phyloP scores from a whole-genome alignment of 768 basidiomycete genomes.

The Phanerodontia chrysosporium region DNA sequence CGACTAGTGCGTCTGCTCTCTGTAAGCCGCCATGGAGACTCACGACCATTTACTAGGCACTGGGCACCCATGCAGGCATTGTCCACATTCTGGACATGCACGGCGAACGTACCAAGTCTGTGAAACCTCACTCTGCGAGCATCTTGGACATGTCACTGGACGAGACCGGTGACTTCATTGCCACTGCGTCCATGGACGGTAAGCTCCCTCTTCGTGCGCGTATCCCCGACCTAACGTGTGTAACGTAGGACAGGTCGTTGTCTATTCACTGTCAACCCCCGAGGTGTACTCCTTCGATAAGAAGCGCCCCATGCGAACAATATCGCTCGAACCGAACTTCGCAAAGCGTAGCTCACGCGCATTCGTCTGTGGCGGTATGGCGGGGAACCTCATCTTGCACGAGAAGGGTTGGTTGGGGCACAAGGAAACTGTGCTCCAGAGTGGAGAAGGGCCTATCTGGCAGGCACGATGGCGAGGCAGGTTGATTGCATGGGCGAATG shows the following conservation, averaged over 20 bases:
- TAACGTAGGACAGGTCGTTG: slow-evolving; percentile 78
- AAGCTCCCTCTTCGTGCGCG: slow-evolving; percentile 24
- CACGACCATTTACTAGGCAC: slow-evolving; percentile 45
- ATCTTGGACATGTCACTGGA: slow-evolving; percentile 85
- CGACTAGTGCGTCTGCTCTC: slow-evolving; percentile 46
- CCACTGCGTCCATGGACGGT: slow-evolving; percentile 93
- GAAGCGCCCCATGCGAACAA: slow-evolving; percentile 86
- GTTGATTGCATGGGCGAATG: slow-evolving; percentile 95
- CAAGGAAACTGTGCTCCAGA: slow-evolving; percentile 79
- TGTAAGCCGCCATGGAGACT: neutral
- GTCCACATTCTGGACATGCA: slow-evolving; percentile 79
- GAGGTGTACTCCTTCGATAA: slow-evolving; percentile 87
- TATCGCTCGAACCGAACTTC: slow-evolving; percentile 90
- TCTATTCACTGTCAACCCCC: slow-evolving; percentile 73
- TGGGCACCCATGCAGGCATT: slow-evolving; percentile 93
- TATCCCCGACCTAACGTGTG: neutral
- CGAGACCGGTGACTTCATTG: slow-evolving; percentile 81
- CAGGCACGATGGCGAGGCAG: slow-evolving; percentile 80
- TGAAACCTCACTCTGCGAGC: slow-evolving; percentile 85
- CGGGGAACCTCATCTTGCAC: slow-evolving; percentile 78
- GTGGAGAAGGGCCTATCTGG: slow-evolving; percentile 94
- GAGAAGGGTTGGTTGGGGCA: slow-evolving; percentile 98
- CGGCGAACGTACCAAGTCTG: slow-evolving; percentile 83
- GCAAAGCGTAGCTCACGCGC: slow-evolving; percentile 71
- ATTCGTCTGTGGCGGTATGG: slow-evolving; percentile 90